These are phyloP conservation scores for Leucogyrophana mollusca DNA, from an alignment of 768 basidiomycete genomes.

Conservation along the genomic window DNA sequence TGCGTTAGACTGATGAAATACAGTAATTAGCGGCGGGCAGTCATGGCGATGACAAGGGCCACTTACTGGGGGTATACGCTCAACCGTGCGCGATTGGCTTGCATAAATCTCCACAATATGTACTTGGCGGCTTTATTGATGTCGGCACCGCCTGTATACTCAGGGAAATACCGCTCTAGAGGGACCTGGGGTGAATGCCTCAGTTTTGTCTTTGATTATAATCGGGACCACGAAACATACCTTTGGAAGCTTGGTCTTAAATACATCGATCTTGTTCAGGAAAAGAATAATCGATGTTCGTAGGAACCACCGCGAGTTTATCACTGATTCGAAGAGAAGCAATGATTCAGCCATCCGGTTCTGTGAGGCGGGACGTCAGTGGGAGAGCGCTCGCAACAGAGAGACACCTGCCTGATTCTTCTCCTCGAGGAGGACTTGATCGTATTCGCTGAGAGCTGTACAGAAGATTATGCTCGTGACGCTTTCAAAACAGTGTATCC, in stretches of 20 bases:
- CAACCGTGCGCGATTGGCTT: constrained; percentile 79
- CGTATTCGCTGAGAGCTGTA: constrained; percentile 73
- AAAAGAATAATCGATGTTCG: constrained; percentile 66
- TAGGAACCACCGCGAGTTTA: constrained; percentile 80
- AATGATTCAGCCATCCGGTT: constrained; percentile 78
- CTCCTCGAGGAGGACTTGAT: constrained; percentile 70
- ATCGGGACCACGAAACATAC: constrained; percentile 7
- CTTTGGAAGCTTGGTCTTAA: constrained; percentile 72
- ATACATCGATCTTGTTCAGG: constrained; percentile 73
- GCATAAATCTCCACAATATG: constrained; percentile 93
- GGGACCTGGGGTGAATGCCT: constrained; percentile 46
- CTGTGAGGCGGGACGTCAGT: constrained; percentile 28
- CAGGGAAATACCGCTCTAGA: constrained; percentile 78
- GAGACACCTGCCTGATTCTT: constrained; percentile 25
- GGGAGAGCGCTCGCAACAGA: background rate
- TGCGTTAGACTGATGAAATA: constrained; percentile 64
- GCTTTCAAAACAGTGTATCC: constrained; percentile 80
- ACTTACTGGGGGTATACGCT: constrained; percentile 91
- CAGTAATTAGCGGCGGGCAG: background rate
- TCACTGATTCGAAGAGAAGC: constrained; percentile 72
- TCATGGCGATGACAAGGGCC: background rate
- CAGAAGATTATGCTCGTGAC: constrained; percentile 81
- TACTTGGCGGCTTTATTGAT: constrained; percentile 95
- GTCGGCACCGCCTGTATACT: constrained; percentile 85
- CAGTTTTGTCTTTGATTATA: background rate